Base-by-base conservation (phyloP, 306 rosid species). In the Oxytropis ochrocephala region DNA sequence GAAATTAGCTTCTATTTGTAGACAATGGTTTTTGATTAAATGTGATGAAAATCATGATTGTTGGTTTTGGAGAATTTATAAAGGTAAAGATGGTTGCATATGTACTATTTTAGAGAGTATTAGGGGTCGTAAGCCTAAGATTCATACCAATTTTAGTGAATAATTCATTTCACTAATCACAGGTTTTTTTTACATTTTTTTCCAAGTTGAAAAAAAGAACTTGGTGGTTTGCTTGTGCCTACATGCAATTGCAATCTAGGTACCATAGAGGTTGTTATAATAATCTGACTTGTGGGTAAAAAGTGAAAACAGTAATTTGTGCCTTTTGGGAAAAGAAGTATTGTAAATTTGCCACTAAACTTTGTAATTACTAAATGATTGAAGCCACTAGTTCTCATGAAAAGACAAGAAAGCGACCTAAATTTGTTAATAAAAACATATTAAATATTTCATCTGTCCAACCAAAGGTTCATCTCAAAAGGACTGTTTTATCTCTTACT, bases 341-440 rank as follows among this genome's bases (percentile, higher is more conserved):
- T 44, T 52, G 8, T 64, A 68, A 60, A 44, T 41, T 66, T 72
- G 42, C 29, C 61, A 56, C 78, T 30, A 67, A 64, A 21, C 41
- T 43, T 11, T 27, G 50, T 18, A 30, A 30, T 17, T 35, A 54
- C 68, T 56, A 55, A 69, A 54, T 14, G 55, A 63, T 21, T 52
- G 56, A 51, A n/a, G 33, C 16, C 49, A 42, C 32, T 62, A 42
- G 60, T 54, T 69, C 64, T 46, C 16, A 24, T 33, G 16, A 43
- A 47, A 63, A 56, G 48, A 33, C 35, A 56, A 57, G 44, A 44
- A 64, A 32, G 21, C 11, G 67, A 13, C 30, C 47, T 57, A 17
- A 36, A 51, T 17, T 52, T 52, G 12, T 60, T 48, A 60, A 27
- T 41, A 21, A 42, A 67, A 58, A 18, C 50, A 51, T 41, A 54